Evolutionary conservation across 352 stramenopile species (phyloP).

Genomic region (Aphanomyces stellatus): DNA sequence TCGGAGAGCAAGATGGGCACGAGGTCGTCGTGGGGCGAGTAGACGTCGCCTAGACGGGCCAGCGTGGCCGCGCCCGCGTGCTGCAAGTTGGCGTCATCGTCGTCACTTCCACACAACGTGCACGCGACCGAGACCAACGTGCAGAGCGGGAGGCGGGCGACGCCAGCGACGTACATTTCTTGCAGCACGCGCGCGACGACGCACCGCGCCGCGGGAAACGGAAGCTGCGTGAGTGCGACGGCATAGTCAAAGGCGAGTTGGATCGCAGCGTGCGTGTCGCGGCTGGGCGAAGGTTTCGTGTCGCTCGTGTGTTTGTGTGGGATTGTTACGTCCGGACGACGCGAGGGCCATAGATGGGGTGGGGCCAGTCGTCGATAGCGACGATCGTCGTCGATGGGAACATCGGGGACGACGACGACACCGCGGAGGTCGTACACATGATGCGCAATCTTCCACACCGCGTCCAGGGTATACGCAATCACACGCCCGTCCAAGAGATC

Average conservation of each 20-base stretch:
- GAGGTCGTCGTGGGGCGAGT: background rate
- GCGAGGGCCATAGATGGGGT: too few species aligned
- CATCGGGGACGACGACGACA: too few species aligned
- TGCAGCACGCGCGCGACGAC: background rate
- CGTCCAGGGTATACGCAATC: background rate
- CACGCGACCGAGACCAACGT: background rate
- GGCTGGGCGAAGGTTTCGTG: too few species aligned
- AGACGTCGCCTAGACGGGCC: background rate
- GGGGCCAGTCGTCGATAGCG: too few species aligned
- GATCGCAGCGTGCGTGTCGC: too few species aligned
- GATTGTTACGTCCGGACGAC: too few species aligned
- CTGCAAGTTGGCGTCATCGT: background rate
- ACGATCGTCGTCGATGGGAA: background rate
- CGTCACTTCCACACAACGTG: background rate
- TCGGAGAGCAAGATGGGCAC: background rate
- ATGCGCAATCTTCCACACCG: background rate
- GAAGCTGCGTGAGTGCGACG: background rate
- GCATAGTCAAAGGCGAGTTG: background rate
- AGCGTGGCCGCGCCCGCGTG: background rate
- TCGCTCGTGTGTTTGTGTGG: too few species aligned
- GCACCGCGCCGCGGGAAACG: background rate
- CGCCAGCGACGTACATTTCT: background rate
- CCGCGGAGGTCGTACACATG: too few species aligned
- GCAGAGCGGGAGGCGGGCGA: background rate
- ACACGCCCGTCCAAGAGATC: background rate